These are phyloP conservation scores for Ceratocystis lukuohia DNA, from an alignment of 2,329 filamentous ascomycete species.

Conservation along the genomic window DNA sequence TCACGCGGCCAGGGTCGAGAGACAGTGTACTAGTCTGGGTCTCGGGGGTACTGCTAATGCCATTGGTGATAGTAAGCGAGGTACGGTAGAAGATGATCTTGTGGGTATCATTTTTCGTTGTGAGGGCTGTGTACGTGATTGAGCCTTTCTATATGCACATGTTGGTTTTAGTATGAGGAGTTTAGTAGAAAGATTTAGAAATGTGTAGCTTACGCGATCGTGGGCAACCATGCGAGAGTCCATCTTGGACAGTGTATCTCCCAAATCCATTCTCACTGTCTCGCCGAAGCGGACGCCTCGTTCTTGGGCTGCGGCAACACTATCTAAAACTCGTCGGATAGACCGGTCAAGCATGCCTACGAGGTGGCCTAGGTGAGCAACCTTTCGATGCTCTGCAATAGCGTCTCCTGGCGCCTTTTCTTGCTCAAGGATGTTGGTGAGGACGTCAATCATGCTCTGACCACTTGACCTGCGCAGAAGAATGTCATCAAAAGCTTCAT, in stretches of 20 bases:
- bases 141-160: constrained; percentile 24
- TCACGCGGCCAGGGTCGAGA: constrained; percentile 33
- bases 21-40: constrained; percentile 31
- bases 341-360: constrained; percentile 44
- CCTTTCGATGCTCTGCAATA: constrained; percentile 32
- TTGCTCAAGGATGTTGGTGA: constrained; percentile 21
- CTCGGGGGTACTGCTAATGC: constrained; percentile 38
- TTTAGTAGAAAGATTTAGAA: background rate
- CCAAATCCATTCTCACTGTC: constrained; percentile 34
- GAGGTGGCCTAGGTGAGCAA: constrained; percentile 52
- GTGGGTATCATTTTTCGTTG: background rate
- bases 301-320: constrained; percentile 56
- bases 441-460: background rate
- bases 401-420: constrained; percentile 34
- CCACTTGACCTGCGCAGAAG: constrained; percentile 29
- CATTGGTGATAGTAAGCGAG: constrained; percentile 40
- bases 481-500: constrained; percentile 24
- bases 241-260: constrained; percentile 34
- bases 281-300: constrained; percentile 55
- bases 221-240: constrained; percentile 44
- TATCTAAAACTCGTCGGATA: constrained; percentile 48
- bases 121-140: constrained; percentile 1
- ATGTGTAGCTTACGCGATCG: constrained; percentile 3
- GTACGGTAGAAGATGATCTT: constrained; percentile 46
- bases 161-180: constrained; percentile 27